Evolutionary conservation across 306 rosid species (phyloP), one percentile per base, ranked within the genome.

Genomic region (Cucurbita pepo): DNA sequence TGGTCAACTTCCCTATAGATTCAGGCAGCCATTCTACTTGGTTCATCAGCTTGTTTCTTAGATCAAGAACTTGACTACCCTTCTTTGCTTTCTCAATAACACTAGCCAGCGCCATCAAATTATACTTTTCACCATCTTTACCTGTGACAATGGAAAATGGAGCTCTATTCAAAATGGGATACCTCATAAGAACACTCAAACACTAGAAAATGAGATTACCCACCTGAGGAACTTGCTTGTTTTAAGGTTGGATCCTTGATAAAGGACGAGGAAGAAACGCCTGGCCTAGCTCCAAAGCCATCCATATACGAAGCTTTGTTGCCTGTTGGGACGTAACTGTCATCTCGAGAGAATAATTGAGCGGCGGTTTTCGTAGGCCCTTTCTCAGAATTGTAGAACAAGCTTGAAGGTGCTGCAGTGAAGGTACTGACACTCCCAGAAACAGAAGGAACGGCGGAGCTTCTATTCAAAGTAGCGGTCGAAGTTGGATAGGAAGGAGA

Each of bases 11-110:
- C 25, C 97, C 97, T 60, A 91, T 79, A 0, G 96, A 82, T 69
- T 87, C 94, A 30, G 97, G 97, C n/a, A 91, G 79, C 96, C 96
- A 91, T 56, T 89, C 97, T 52, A 91, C 86, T 75, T 85, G 96
- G 60, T 86, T 88, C 89, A 81, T 79, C 85, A 91, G 77, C 82
- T 88, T 87, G 79, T 74, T 85, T 66, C 63, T 83, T 25, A 91
- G 90, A 58, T 88, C 81, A 72, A 91, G 85, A 62, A 81, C 91
- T 61, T 78, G 79, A 43, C 87, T 83, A 5, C 91, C 94, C 74
- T 88, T 91, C 83, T 89, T 91, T 0, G 89, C 91, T 44, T 85
- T 89, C 76, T 91, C 97, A 79, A 91, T 89, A 62, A 91, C 53
- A 81, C 93, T 83, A 73, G 90, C 94, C 50, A 91, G 84, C 78